Evolutionary conservation across 768 basidiomycete species (phyloP), one percentile per base, ranked within the genome.

Genomic region (Auriculariales sp.): DNA sequence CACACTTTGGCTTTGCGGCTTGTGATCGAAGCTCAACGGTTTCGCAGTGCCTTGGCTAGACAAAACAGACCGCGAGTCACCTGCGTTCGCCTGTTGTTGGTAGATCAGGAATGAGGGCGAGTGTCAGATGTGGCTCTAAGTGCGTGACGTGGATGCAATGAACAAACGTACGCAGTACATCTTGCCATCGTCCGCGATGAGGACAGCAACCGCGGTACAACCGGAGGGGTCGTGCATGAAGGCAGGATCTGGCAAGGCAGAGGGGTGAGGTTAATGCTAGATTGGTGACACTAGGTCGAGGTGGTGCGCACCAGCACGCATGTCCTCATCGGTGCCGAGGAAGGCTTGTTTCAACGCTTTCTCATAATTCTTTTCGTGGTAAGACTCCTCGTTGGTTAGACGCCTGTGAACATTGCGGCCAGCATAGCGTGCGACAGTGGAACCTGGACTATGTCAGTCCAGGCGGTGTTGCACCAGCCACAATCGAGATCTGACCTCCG

Each of bases 161-260:
- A 12, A 42, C 31, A 28, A 30, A 66, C 84, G 53, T 72, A 91
- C 86, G 46, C 86, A 83, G 61, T 79, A 82, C 55, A 94, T 79
- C 63, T 83, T 81, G 33, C 65, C 67, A 61, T 94, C 86, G 27
- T 71, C 62, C 10, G 92, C 91, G 34, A 95, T 63, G 49, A 99
- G 66, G 15, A 83, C 85, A 10, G 89, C 81, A 12, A 98, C 88
- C 5, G 95, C 93, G 1, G 95, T 99, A 61, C 92, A 95, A 7
- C 95, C 95, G 7, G 93, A 95, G 2, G 92, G 85, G 64, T 99
- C 95, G 55, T 83, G 78, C 49, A 79, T 76, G 66, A 88, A 91
- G 52, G 78, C 75, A 45, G 91, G 85, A 61, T 90, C 92, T 93
- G 59, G 28, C 31, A 29, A 45, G 44, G 48, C 48, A 55, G 46